These are phyloP conservation scores for Syzygium malaccense DNA, from an alignment of 441 rosid genomes.

Conservation along the genomic window DNA sequence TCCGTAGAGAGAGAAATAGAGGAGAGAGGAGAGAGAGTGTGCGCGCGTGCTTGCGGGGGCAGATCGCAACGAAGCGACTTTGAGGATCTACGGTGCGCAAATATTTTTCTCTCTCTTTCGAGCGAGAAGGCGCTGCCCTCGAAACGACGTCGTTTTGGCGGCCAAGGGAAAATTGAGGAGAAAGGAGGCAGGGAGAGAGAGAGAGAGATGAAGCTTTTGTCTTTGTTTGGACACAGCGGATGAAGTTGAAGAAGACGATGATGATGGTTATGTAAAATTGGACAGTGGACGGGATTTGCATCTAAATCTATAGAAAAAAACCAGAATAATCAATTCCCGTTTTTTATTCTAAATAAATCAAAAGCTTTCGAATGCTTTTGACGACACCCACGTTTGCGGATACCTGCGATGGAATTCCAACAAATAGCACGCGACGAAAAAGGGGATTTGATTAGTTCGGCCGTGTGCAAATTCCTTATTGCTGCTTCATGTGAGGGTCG, in stretches of 20 bases:
- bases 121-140: background rate
- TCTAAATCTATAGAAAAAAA: background rate
- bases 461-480: background rate
- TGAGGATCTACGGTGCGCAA: background rate
- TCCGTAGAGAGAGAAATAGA: background rate
- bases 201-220: background rate
- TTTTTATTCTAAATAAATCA: background rate
- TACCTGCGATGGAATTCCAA: background rate
- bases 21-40: background rate
- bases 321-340: background rate
- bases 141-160: background rate
- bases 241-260: background rate
- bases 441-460: background rate
- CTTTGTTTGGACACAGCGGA: background rate
- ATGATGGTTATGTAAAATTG: background rate
- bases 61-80: background rate
- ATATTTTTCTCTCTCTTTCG: too few species aligned
- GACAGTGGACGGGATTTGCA: background rate
- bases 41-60: background rate
- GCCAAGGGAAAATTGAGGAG: background rate
- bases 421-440: background rate
- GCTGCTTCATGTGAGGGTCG: background rate
- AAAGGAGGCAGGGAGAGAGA: accelerated
- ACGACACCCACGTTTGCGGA: too few species aligned
- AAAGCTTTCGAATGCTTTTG: too few species aligned